phyloP scores from a whole-genome alignment of 805 yeast genomes.

The Komagataella kurtzmanii region DNA sequence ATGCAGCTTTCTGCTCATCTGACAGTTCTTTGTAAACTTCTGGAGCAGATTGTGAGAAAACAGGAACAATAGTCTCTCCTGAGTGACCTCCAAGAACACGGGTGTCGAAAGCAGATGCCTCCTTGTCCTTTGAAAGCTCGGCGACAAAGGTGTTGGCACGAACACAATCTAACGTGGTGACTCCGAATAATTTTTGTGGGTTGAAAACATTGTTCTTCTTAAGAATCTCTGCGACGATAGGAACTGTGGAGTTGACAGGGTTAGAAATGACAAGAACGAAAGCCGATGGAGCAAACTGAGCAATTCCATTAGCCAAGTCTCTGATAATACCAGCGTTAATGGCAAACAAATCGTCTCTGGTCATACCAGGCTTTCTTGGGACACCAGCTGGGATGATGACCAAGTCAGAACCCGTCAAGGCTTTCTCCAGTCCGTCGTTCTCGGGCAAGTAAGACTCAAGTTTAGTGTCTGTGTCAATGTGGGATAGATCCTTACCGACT shows the following conservation, averaged over 20 bases:
- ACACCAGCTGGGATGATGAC: conserved; percentile 51
- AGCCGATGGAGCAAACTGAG: conserved; percentile 58
- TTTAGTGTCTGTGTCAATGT: conserved; percentile 34
- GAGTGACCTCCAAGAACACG: conserved; percentile 93
- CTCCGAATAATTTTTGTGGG: conserved; percentile 71
- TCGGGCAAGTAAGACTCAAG: conserved; percentile 29
- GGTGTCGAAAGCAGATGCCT: conserved; percentile 41
- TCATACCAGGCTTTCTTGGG: conserved; percentile 55
- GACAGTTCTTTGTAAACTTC: conserved; percentile 14
- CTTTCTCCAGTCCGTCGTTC: conserved; percentile 19
- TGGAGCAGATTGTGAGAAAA: conserved; percentile 36
- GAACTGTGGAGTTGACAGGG: conserved; percentile 91
- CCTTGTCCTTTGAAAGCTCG: conserved; percentile 25
- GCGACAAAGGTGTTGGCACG: conserved; percentile 77
- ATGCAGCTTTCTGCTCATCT: conserved; percentile 29
- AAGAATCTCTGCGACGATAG: conserved; percentile 74
- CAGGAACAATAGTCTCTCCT: conserved; percentile 88
- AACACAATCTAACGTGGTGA: conserved; percentile 78
- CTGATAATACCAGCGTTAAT: conserved; percentile 58
- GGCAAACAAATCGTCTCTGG: conserved; percentile 48
- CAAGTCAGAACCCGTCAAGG: conserved; percentile 31
- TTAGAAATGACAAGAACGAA: conserved; percentile 75
- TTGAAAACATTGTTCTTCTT: conserved; percentile 54
- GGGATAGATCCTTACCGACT: conserved; percentile 41
- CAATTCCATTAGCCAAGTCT: conserved; percentile 63